Evolutionary conservation across 306 rosid species (phyloP).

Genomic region (Arachis hypogaea): DNA sequence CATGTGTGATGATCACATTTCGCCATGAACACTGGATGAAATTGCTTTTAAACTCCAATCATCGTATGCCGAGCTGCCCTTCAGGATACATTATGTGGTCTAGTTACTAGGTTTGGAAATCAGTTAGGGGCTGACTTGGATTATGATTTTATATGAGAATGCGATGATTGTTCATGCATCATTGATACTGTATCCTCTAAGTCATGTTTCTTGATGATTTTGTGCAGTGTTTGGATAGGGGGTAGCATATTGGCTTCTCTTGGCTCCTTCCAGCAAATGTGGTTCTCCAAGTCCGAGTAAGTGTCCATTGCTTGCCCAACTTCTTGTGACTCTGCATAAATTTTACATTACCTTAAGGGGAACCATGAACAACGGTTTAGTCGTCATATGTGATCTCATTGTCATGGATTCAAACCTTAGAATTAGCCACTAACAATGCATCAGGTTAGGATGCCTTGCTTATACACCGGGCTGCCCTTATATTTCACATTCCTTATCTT

Average conservation of each 20-base stretch:
- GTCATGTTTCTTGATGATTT: slow-evolving; percentile 28
- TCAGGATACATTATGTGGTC: slow-evolving; percentile 15
- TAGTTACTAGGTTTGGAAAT: slow-evolving; percentile 10
- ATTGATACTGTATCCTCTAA: slow-evolving; percentile 1
- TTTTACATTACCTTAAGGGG: not conserved
- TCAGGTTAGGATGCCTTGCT: too few relatives aligned
- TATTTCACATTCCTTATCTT: not conserved
- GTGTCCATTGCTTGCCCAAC: slow-evolving; percentile 26
- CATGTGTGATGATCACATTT: slow-evolving; percentile 14
- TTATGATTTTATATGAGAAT: slow-evolving; percentile 20
- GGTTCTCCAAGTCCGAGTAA: slow-evolving; percentile 97
- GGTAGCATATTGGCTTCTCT: slow-evolving; percentile 99
- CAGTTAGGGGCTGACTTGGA: slow-evolving; percentile 33
- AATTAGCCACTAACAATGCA: too few relatives aligned
- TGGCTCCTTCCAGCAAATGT: slow-evolving; percentile 92
- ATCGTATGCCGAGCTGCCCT: too few relatives aligned
- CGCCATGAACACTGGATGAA: not conserved
- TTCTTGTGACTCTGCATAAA: not conserved
- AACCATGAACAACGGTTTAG: too few relatives aligned
- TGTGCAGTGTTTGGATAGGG: slow-evolving; percentile 94
- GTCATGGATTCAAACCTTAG: too few relatives aligned
- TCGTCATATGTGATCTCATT: too few relatives aligned
- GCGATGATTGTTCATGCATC: slow-evolving; percentile 37
- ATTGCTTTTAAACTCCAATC: not conserved
- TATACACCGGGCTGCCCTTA: not conserved